phyloP scores from a whole-genome alignment of 768 basidiomycete genomes.

The Tulasnella sp. region DNA sequence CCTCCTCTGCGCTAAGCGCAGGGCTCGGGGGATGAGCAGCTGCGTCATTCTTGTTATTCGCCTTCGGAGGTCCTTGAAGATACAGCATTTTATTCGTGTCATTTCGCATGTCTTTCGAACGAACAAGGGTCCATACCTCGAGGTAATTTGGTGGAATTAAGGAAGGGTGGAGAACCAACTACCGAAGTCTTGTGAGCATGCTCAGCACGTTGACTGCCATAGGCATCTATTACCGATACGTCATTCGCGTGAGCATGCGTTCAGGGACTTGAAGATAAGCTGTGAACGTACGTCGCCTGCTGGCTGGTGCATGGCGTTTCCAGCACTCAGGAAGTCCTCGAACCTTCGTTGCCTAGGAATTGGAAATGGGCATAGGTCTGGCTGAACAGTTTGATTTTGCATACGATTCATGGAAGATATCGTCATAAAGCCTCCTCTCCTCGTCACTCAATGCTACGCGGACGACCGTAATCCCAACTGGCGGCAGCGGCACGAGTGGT shows the following conservation, averaged over 20 bases:
- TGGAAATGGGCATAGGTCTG: background rate
- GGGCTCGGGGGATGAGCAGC: constrained; percentile 22
- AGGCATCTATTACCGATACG: constrained; percentile 41
- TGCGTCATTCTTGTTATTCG: constrained; percentile 3
- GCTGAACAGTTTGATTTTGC: background rate
- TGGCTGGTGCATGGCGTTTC: background rate
- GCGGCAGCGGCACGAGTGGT: constrained; percentile 64
- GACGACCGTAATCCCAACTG: constrained; percentile 69
- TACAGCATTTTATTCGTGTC: background rate
- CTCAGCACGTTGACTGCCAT: constrained; percentile 53
- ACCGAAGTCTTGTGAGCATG: constrained; percentile 80
- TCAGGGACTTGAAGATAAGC: background rate
- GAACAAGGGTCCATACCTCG: constrained; percentile 37
- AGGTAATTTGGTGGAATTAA: constrained; percentile 65
- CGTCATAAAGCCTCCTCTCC: constrained; percentile 61
- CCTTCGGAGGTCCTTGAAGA: background rate
- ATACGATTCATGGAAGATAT: constrained; percentile 33
- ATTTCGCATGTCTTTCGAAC: background rate
- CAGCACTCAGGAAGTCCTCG: constrained; percentile 40
- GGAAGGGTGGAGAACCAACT: constrained; percentile 70
- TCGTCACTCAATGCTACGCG: constrained; percentile 57
- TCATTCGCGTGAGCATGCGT: background rate
- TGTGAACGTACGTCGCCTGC: background rate
- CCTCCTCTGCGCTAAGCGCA: constrained; percentile 46
- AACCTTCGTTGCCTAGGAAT: constrained; percentile 42